Evolutionary conservation across 257 asterid species (phyloP), one percentile per base, ranked within the genome.

Genomic region (Solanum acaule): DNA sequence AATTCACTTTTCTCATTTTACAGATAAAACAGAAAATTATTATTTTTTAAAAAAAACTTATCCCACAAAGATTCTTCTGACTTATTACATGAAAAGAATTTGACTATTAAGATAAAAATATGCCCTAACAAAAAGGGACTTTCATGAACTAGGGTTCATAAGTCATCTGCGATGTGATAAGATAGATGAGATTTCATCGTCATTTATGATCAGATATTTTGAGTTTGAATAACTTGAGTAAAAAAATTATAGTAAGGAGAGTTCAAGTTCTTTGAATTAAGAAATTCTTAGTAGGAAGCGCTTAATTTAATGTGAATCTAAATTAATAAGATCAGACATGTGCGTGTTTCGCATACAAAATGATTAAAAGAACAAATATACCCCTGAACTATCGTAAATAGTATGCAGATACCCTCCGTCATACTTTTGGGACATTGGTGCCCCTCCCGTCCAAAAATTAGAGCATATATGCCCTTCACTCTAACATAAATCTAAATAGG

Each of bases 221-320:
- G 8, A 4, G 2, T 42, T 44, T 1, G 10, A n/a, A 1, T 40
- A 14, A 18, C 1, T 25, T 8, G 16, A 16, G 44, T 14, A 9
- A 6, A 38, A 76, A 76, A 7, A 15, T 16, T 71, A 0, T 40
- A 8, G 6, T n/a, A 14, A 10, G 1, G 35, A 63, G 70, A 4
- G 2, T 42, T 78, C 3, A 1, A n/a, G 1, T 78, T 2, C 23
- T 42, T 42, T 8, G 38, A 16, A 78, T 78, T 3, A 13, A 40
- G 8, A 78, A 25, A 18, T 18, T 73, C 3, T 3, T 42, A 6
- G 15, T 13, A 15, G 4, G 3, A 2, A 77, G 7, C 0, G 3
- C 0, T 25, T 42, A 44, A 44, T 10, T 2, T 2, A 8, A 2
- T 0, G 0, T 12, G 9, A 42, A 25, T 25, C 12, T 25, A 2